Percentiles rank a stretch among this genome's conserved stretches.
Evolutionary conservation across 805 yeast genomes (phyloP).

Genomic region (Zygotorulaspora danielsina): DNA sequence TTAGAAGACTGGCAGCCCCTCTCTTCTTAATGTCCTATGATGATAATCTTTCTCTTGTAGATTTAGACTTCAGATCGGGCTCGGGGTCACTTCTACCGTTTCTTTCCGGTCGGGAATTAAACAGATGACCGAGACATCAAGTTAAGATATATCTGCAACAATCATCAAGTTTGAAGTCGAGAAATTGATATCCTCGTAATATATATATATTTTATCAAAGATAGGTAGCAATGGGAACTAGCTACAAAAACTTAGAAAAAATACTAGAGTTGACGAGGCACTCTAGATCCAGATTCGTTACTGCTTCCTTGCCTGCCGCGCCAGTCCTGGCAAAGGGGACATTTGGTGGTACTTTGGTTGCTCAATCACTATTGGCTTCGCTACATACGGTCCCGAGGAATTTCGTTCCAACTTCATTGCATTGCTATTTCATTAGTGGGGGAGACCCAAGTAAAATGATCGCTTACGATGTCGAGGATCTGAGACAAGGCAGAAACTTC

Average conservation of each 20-base stretch:
- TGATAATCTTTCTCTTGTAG: too few relatives aligned
- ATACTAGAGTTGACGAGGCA: conserved; percentile 22
- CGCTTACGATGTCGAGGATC: conserved; percentile 48
- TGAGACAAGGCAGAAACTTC: conserved; percentile 51
- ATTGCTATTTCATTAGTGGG: conserved; percentile 55
- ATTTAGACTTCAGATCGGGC: too few relatives aligned
- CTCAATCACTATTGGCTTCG: conserved; percentile 61
- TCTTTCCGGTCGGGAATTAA: too few relatives aligned
- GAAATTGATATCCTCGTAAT: too few relatives aligned
- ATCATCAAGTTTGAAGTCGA: too few relatives aligned
- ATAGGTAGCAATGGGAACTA: conserved; percentile 11
- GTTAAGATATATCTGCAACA: too few relatives aligned
- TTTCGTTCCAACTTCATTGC: conserved; percentile 57
- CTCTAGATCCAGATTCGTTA: conserved; percentile 22
- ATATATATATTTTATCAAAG: too few relatives aligned
- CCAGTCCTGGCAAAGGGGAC: conserved; percentile 59
- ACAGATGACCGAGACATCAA: too few relatives aligned
- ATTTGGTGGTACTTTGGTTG: conserved; percentile 67
- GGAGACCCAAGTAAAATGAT: conserved; percentile 47
- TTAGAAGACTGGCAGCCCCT: too few relatives aligned
- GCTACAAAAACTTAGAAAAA: conserved; percentile 17
- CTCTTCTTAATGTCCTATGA: too few relatives aligned
- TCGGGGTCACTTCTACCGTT: too few relatives aligned
- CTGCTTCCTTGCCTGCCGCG: conserved; percentile 29
- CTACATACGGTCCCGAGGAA: conserved; percentile 45